Percentiles rank a stretch among this genome's conserved stretches.
Evolutionary conservation across 2,329 filamentous ascomycete species (phyloP).

Genomic region (Lasiodiplodia gonubiensis): DNA sequence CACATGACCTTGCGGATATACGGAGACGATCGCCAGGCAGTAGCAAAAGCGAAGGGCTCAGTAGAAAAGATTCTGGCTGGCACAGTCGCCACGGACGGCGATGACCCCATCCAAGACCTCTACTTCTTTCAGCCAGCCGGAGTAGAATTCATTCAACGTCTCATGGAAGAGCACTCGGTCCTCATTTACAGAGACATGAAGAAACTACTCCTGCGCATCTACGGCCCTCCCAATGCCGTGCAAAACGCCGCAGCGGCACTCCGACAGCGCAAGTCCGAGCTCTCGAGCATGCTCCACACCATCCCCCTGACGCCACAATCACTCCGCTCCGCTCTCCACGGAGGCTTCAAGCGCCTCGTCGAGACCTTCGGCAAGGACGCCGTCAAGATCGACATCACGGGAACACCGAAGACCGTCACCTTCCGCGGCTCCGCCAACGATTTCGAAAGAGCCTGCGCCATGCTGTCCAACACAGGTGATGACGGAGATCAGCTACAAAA

Average conservation of each 20-base stretch:
- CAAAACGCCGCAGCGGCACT: neutral
- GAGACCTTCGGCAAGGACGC: neutral
- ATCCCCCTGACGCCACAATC: neutral
- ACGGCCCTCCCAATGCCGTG: neutral
- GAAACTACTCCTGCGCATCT: neutral
- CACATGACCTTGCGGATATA: neutral
- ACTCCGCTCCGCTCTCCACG: neutral
- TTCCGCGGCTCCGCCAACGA: neutral
- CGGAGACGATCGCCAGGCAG: neutral
- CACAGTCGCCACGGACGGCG: neutral
- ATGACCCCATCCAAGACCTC: neutral
- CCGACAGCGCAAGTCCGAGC: neutral
- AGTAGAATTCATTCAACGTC: neutral
- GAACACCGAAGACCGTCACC: neutral
- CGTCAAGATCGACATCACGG: neutral
- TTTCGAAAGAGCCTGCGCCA: neutral
- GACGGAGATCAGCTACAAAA: neutral
- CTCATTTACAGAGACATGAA: neutral
- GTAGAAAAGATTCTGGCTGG: neutral
- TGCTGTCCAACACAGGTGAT: neutral
- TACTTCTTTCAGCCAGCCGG: neutral
- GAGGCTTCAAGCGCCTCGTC: neutral
- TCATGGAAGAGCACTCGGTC: neutral
- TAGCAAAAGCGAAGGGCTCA: neutral
- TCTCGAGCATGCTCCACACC: neutral